A percentile compares a stretch with the other conserved stretches of the same genome.
Evolutionary conservation across 352 stramenopile genomes (phyloP).

Genomic region (Blastocystis sp.): DNA sequence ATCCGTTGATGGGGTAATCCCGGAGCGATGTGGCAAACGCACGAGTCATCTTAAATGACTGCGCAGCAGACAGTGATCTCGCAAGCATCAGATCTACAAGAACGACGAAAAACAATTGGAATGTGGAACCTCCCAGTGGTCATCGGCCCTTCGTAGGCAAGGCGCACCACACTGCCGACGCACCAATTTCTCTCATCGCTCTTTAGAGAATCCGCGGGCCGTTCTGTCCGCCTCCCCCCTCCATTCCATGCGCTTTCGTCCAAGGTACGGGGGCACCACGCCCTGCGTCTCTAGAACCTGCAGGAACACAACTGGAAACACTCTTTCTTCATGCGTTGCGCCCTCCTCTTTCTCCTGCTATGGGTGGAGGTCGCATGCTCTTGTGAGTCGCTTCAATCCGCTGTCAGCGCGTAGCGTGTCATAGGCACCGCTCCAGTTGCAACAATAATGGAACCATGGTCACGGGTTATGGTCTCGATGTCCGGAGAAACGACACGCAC

Average conservation of each 20-base stretch:
- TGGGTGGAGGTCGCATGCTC: background rate
- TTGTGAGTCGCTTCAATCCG: background rate
- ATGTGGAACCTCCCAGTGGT: slow-evolving; percentile 28
- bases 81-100: slow-evolving; percentile 27
- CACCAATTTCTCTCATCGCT: background rate
- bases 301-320: background rate
- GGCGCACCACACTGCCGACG: background rate
- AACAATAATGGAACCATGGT: background rate
- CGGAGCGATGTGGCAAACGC: slow-evolving; percentile 35
- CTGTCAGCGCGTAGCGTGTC: background rate
- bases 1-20: slow-evolving; percentile 60
- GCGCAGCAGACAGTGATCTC: slow-evolving; percentile 8
- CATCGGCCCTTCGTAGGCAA: background rate
- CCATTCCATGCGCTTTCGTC: no score
- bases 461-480: background rate
- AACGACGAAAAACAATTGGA: slow-evolving; percentile 52
- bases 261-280: no score
- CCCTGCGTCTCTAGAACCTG: no score
- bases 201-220: no score
- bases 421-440: background rate
- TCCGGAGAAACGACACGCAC: background rate
- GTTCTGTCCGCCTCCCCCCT: no score
- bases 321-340: background rate
- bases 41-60: slow-evolving; percentile 18
- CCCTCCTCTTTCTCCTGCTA: background rate